Evolutionary conservation across 306 rosid genomes (phyloP).

Genomic region (Vachellia pachyceras): DNA sequence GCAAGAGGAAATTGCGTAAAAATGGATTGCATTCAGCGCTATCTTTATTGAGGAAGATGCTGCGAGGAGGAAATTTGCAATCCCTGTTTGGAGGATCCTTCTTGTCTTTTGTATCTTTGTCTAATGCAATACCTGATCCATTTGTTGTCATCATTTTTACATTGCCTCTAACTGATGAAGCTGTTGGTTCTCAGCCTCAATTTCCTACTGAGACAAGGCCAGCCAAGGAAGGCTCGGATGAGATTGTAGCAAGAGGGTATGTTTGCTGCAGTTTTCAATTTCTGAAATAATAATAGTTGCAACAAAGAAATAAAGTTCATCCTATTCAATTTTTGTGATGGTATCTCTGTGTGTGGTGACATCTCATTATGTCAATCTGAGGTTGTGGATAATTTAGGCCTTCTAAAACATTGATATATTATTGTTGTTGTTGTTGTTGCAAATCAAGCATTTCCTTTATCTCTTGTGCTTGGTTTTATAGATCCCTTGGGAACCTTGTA

Average conservation of each 20-base stretch:
- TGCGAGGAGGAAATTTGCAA: conserved; percentile 80
- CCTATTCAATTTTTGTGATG: conserved; percentile 1
- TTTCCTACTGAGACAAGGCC: conserved; percentile 60
- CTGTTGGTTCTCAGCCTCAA: conserved; percentile 59
- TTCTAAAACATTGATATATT: conserved; percentile 7
- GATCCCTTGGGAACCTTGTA: not conserved
- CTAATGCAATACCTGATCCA: conserved; percentile 83
- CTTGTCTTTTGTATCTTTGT: conserved; percentile 67
- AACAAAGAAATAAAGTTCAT: not conserved
- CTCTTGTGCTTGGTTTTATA: not conserved
- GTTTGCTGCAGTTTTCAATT: conserved; percentile 24
- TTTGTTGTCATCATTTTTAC: conserved; percentile 82
- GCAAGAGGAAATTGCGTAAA: conserved; percentile 84
- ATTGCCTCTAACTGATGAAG: conserved; percentile 79
- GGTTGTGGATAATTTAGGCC: conserved; percentile 16
- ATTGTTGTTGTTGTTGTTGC: too few relatives aligned
- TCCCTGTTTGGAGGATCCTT: conserved; percentile 82
- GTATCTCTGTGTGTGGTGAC: conserved; percentile 30
- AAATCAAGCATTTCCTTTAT: too few relatives aligned
- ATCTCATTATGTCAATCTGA: conserved; percentile 17
- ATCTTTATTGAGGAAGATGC: conserved; percentile 81
- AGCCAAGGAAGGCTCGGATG: conserved; percentile 62
- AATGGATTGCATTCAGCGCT: conserved; percentile 86
- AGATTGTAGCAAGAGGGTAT: conserved; percentile 61
- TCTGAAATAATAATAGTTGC: not conserved